These are phyloP conservation scores for Prinsepia uniflora DNA, from an alignment of 306 rosid species.

Conservation along the genomic window DNA sequence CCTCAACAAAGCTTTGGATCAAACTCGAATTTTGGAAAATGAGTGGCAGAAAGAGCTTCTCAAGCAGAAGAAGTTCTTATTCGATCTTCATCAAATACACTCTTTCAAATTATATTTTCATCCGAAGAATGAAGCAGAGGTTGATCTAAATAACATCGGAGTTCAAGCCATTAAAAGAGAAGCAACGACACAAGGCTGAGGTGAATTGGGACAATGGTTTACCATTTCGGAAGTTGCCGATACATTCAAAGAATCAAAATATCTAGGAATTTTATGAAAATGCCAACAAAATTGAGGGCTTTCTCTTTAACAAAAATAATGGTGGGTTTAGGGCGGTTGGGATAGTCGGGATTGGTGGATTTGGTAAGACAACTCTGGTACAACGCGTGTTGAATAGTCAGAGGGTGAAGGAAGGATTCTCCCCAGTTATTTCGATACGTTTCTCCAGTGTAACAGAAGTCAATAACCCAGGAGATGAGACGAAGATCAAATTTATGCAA, in stretches of 20 bases:
- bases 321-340: not conserved
- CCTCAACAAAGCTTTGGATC: conserved; percentile 4
- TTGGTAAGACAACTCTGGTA: conserved; percentile 8
- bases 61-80: not conserved
- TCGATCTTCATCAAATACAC: not conserved
- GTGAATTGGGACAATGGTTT: too few relatives aligned
- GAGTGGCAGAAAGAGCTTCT: not conserved
- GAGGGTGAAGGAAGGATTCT: not conserved
- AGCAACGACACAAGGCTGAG: not conserved
- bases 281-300: not conserved
- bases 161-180: too few relatives aligned
- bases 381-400: not conserved
- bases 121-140: not conserved
- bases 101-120: not conserved
- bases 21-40: not conserved
- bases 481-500: not conserved
- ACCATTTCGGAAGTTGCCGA: not conserved
- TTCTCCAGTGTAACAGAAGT: not conserved
- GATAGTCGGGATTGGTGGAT: conserved; percentile 17
- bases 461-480: not conserved
- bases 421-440: not conserved
- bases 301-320: not conserved
- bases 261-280: not conserved
- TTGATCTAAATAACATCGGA: not conserved
- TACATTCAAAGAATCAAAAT: not conserved